Base-by-base conservation (phyloP, 441 rosid species). In the Pelargonium myrrhifolium region DNA sequence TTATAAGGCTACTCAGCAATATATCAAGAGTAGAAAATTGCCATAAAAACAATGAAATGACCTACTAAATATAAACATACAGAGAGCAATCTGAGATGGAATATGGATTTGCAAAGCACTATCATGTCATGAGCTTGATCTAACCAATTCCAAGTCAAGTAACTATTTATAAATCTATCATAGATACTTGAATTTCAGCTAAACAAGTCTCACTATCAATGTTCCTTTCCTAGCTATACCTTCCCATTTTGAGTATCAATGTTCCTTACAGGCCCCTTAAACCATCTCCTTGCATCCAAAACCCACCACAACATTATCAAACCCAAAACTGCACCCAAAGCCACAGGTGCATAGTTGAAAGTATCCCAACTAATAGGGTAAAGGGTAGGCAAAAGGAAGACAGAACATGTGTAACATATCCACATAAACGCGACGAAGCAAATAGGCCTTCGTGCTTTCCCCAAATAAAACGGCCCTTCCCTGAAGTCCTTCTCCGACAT, bases 361-460 rank as follows among this genome's bases (percentile, higher is more conserved):
- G 68, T 80, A 15, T 73, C 67, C 85, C 82, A 83, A 8, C 62
- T 7, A 42, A 86, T 79, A 1, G 87, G 91, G 63, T 86, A 84
- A 12, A 40, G 37, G 35, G 87, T 83, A 4, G 86, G 91, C 62
- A 84, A 73, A 20, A 84, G 87, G 62, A 83, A 83, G 47, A 71
- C 86, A 3, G 82, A 76, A 45, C 89, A 84, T 0, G 89, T 83
- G 45, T 86, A 84, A 37, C 87, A 86, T 64, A 86, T 84, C 89
- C 87, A 83, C 26, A 81, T 14, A 61, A 86, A 86, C n/a, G 86
- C 87, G 4, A 80, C 20, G 49, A 82, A 60, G 77, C 90, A 84
- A 12, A 83, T 39, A 0, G 91, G 89, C 73, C 84, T 78, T 1
- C 89, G 80, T 3, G 82, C 80, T 72, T 42, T 83, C 43, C 86